Percentiles rank a stretch among this genome's conserved stretches.
phyloP scores from a whole-genome alignment of 345 rosid genomes.

The Crucihimalaya himalaica region DNA sequence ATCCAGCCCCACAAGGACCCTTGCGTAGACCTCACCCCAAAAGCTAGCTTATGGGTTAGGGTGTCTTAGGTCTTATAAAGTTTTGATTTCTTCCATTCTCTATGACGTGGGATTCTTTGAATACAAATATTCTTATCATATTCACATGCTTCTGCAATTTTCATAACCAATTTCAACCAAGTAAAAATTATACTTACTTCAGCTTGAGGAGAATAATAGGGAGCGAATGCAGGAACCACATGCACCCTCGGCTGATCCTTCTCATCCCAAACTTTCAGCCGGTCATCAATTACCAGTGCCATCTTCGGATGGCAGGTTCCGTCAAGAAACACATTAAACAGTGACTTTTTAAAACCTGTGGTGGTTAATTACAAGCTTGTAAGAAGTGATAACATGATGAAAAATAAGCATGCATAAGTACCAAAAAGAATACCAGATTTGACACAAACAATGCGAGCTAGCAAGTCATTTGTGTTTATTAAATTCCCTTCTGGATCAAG shows the following conservation, averaged over 20 bases:
- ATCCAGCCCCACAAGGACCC: conserved; percentile 22
- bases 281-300: conserved; percentile 97
- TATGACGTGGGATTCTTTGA: background rate
- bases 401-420: conserved; percentile 13
- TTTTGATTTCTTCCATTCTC: conserved; percentile 9
- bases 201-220: conserved; percentile 96
- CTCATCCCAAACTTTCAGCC: conserved; percentile 97
- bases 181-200: conserved; percentile 59
- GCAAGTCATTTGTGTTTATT: conserved; percentile 70
- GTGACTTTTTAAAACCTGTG: conserved; percentile 76
- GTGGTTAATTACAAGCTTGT: conserved; percentile 31
- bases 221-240: conserved; percentile 98
- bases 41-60: conserved; percentile 19
- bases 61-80: conserved; percentile 4
- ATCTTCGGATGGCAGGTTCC: conserved; percentile 96
- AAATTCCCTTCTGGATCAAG: conserved; percentile 97
- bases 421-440: conserved; percentile 62
- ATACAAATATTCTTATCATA: conserved; percentile 17
- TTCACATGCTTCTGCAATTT: conserved; percentile 30
- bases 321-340: conserved; percentile 85
- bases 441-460: conserved; percentile 90
- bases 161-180: conserved; percentile 13
- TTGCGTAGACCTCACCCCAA: conserved; percentile 13
- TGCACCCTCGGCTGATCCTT: conserved; percentile 98
- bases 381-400: conserved; percentile 7